phyloP scores from a whole-genome alignment of 768 basidiomycete species.

The Boletus rubroflammeus region DNA sequence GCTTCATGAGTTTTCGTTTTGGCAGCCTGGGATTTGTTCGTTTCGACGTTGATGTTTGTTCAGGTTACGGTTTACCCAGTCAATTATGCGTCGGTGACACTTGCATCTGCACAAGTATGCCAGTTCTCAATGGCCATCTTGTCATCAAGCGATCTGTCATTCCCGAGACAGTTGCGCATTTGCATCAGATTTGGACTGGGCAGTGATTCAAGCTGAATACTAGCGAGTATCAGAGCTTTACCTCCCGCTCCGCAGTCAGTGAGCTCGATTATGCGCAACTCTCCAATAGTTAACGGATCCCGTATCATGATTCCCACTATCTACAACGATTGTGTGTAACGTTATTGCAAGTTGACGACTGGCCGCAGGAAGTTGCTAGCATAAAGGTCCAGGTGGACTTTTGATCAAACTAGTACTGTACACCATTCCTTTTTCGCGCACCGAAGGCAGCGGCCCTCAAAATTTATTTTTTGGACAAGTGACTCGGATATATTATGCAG shows the following conservation, averaged over 20 bases:
- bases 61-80: background rate
- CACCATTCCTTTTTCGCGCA: background rate
- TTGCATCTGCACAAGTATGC: too few relatives aligned
- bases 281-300: background rate
- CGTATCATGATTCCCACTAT: background rate
- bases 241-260: background rate
- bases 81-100: too few relatives aligned
- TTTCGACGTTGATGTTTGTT: background rate
- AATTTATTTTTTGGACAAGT: too few relatives aligned
- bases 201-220: background rate
- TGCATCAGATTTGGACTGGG: background rate
- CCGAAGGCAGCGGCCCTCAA: too few relatives aligned
- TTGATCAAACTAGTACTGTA: background rate
- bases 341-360: background rate
- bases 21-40: background rate
- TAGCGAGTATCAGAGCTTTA: background rate
- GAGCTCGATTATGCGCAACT: background rate
- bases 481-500: too few relatives aligned
- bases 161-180: background rate
- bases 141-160: background rate
- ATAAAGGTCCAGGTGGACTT: background rate
- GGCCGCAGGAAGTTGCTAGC: background rate
- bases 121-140: too few relatives aligned
- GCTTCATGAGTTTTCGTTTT: background rate
- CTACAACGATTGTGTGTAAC: background rate